Evolutionary conservation across 192 early-diverging fungal species (phyloP), one percentile per base, ranked within the genome.

Genomic region (Dissophora globulifera): DNA sequence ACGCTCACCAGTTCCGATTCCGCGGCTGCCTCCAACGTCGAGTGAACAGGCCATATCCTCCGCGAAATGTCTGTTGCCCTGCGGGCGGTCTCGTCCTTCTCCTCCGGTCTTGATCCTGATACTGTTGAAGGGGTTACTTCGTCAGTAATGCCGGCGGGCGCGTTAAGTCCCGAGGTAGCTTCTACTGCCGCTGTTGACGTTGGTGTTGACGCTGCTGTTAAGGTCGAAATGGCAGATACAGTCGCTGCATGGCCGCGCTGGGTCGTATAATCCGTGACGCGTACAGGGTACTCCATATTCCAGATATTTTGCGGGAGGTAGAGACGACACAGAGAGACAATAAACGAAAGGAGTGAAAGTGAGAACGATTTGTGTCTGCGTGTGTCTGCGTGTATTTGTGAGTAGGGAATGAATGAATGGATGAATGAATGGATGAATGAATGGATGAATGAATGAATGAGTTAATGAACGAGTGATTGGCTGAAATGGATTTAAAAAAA

Each of bases 1-100:
- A 66, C 43, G 26, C 38, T 58, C 26, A 75, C 71, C 35, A 64
- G 46, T 29, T 25, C 40, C n/a, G 55, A 26, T 51, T 31, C 45
- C 19, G 31, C 13, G 5, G 38, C 32, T 40, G 8, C 2, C 11
- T n/a, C 26, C 11, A 19, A 16, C 10, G 31, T 23, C 11, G 20
- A 5, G 8, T 46, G 26, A 19, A 16, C 2, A 25, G 32, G 11
- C 19, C 10, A 13, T 32, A n/a, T 40, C 19, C 22, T 33, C 33
- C 19, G 33, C 25, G 43, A 15, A 23, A 55, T 32, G 19, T 65
- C 62, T 16, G 10, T 42, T 16, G 15, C 38, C 1, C 15, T 17
- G 6, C 54, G 26, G 1, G 54, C 13, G 5, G 17, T 7, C 6
- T 25, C 23, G 3, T 50, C 55, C 27, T 26, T 30, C 22, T n/a